These are phyloP conservation scores for Candida krabiensis DNA, from an alignment of 805 yeast species.

Conservation along the genomic window DNA sequence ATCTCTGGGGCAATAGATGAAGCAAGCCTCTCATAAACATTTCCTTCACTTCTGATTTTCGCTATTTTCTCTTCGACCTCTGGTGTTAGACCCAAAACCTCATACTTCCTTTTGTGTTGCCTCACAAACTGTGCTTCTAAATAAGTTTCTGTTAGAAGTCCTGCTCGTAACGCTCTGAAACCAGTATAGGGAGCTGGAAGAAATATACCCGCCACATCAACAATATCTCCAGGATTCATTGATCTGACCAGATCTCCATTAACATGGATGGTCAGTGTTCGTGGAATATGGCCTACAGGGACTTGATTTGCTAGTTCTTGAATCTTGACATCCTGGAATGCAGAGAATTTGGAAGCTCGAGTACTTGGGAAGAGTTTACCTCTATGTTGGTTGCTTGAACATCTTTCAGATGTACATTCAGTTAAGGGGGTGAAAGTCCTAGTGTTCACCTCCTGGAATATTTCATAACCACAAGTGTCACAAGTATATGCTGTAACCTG, in stretches of 20 bases:
- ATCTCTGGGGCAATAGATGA: conserved; percentile 96
- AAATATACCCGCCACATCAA: conserved; percentile 88
- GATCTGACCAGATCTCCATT: conserved; percentile 88
- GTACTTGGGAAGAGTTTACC: conserved; percentile 92
- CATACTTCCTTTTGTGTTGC: conserved; percentile 89
- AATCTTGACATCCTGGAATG: conserved; percentile 92
- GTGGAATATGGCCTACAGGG: conserved; percentile 97
- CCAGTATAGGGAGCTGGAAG: conserved; percentile 97
- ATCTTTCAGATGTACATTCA: conserved; percentile 82
- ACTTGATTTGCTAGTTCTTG: conserved; percentile 96
- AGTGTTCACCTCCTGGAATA: conserved; percentile 90
- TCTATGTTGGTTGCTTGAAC: conserved; percentile 73
- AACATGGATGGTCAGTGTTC: conserved; percentile 81
- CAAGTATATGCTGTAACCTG: conserved; percentile 94
- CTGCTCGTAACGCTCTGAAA: conserved; percentile 87
- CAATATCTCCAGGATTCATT: conserved; percentile 91
- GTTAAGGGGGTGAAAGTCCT: conserved; percentile 82
- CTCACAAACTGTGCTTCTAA: conserved; percentile 81
- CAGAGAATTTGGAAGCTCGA: conserved; percentile 91
- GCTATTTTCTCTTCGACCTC: conserved; percentile 57
- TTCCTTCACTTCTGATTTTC: conserved; percentile 57
- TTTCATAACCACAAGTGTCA: conserved; percentile 95
- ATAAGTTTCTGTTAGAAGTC: conserved; percentile 90
- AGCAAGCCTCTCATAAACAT: conserved; percentile 77
- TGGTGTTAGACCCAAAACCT: conserved; percentile 55